phyloP scores from a whole-genome alignment of 345 rosid species.

The Brassica nigra region DNA sequence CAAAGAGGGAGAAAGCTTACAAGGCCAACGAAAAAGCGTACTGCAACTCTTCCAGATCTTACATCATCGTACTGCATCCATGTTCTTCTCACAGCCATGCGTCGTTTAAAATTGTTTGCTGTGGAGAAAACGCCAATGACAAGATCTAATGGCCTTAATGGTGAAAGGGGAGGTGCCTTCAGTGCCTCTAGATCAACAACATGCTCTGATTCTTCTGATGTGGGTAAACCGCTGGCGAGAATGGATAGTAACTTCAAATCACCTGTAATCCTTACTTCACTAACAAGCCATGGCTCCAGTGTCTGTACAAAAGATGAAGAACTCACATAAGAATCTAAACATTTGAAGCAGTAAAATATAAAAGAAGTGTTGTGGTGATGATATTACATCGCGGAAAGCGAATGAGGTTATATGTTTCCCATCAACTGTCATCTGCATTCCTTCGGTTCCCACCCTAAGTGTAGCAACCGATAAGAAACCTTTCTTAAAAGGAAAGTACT shows the following conservation, averaged over 20 bases:
- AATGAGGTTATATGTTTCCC: slow-evolving; percentile 97
- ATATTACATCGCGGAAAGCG: slow-evolving; percentile 84
- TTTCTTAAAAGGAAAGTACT: slow-evolving; percentile 86
- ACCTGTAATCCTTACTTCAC: slow-evolving; percentile 83
- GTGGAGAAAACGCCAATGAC: slow-evolving; percentile 94
- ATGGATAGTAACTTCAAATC: slow-evolving; percentile 69
- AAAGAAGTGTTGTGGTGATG: slow-evolving; percentile 37
- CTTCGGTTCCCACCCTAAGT: slow-evolving; percentile 88
- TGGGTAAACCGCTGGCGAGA: slow-evolving; percentile 87
- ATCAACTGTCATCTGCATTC: slow-evolving; percentile 92
- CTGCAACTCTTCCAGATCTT: slow-evolving; percentile 75
- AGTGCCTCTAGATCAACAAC: slow-evolving; percentile 63
- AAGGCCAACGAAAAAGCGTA: slow-evolving; percentile 97
- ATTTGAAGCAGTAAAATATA: neutral
- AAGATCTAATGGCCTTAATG: slow-evolving; percentile 60
- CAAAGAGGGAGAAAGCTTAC: slow-evolving; percentile 50
- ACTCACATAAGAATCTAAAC: slow-evolving; percentile 17
- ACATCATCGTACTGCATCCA: slow-evolving; percentile 96
- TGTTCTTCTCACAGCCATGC: slow-evolving; percentile 97
- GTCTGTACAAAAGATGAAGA: slow-evolving; percentile 51
- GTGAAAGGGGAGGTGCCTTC: slow-evolving; percentile 65
- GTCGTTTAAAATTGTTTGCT: slow-evolving; percentile 88
- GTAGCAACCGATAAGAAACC: slow-evolving; percentile 85
- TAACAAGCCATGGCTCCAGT: slow-evolving; percentile 95
- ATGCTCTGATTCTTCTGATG: slow-evolving; percentile 86